A percentile compares a stretch with the other conserved stretches of the same genome.
Conservation (phyloP, 129 eudicot species). For the Tagetes erecta region DNA sequence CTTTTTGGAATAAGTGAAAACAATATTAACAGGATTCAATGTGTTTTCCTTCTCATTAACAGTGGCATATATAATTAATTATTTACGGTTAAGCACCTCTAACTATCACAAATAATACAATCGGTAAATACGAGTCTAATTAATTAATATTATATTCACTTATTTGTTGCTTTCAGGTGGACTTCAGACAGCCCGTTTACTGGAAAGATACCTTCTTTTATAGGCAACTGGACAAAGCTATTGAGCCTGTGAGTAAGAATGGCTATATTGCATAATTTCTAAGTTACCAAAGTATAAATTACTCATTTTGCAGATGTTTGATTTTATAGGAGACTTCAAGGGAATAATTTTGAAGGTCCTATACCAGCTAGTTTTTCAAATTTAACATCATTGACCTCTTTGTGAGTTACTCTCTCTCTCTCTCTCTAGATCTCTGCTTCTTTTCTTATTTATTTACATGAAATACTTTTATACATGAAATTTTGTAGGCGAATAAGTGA, state of each 20-base stretch:
- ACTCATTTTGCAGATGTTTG: slow-evolving; percentile 22
- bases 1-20: neutral
- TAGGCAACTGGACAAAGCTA: slow-evolving; percentile 62
- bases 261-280: neutral
- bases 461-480: slow-evolving; percentile 11
- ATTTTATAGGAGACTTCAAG: slow-evolving; percentile 63
- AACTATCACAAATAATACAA: too few species aligned
- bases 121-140: too few species aligned
- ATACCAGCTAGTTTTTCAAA: slow-evolving; percentile 67
- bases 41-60: too few species aligned
- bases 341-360: slow-evolving; percentile 68
- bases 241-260: slow-evolving; percentile 45
- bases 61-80: too few species aligned
- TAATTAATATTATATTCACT: neutral
- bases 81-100: too few species aligned
- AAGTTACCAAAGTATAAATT: neutral
- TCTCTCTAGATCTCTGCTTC: neutral
- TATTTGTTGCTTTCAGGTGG: slow-evolving; percentile 53
- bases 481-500: slow-evolving; percentile 74
- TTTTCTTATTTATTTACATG: neutral
- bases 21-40: neutral
- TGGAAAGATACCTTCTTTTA: slow-evolving; percentile 61
- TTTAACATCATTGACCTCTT: slow-evolving; percentile 47
- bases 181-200: slow-evolving; percentile 65
- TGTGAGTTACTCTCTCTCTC: slow-evolving; percentile 42